A percentile compares a stretch with the other conserved stretches of the same genome.
These are phyloP conservation scores for Blastosporella zonata DNA, from an alignment of 1,284 basidiomycete genomes.

Conservation along the genomic window DNA sequence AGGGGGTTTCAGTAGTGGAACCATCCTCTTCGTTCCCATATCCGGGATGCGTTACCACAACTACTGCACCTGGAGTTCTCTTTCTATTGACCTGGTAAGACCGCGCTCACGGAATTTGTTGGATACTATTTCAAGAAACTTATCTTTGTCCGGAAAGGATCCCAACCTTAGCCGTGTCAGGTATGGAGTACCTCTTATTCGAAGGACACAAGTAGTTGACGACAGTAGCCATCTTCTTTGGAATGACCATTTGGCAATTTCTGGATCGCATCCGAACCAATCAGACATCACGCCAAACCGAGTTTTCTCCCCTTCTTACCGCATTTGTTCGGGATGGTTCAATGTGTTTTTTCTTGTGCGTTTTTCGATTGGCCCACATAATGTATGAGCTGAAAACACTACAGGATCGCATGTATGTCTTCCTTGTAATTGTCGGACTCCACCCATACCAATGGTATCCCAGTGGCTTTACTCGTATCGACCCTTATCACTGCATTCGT, in stretches of 20 bases:
- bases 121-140: background rate
- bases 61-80: background rate
- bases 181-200: background rate
- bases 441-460: background rate
- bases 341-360: constrained; percentile 9
- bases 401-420: background rate
- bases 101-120: no score
- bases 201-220: background rate
- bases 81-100: background rate
- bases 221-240: constrained; percentile 6
- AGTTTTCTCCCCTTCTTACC: constrained; percentile 1
- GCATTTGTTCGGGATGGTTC: constrained; percentile 11
- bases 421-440: background rate
- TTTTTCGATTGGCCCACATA: background rate
- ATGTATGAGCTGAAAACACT: background rate
- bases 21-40: constrained; percentile 3
- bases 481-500: background rate
- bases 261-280: background rate
- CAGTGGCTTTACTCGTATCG: background rate
- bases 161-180: constrained; percentile 1
- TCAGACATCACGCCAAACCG: background rate
- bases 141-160: background rate
- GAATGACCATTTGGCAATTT: constrained; percentile 2
- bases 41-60: background rate
- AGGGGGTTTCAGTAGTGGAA: background rate